Base-by-base conservation (phyloP, 2,329 filamentous ascomycete genomes). In the Colletotrichum somersetense region DNA sequence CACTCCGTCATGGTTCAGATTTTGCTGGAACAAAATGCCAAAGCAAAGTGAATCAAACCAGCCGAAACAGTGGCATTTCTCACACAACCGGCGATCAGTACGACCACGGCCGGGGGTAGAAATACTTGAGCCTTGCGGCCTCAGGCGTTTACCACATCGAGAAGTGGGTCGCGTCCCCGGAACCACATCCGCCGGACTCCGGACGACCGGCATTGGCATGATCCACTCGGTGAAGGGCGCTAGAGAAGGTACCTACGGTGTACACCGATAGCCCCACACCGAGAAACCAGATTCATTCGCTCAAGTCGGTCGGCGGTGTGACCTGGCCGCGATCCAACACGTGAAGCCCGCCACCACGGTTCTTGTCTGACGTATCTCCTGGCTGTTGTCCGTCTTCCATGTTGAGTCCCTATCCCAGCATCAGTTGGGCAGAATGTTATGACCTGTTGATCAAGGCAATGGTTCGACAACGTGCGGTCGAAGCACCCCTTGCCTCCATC, bases 41-140 rank as follows among this genome's bases (percentile, higher is more conserved):
- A 53, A 59, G 35, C 26, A 46, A 46, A 46, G 50, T 63, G 68
- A 62, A 71, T 71, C 69, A 59, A 72, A 72, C 58, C 69, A 64
- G 69, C 44, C 66, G 66, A 71, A 68, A 71, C 68, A 61, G 58
- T 68, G 42, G 56, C 65, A 69, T 50, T 69, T 63, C 58, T 64
- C 66, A 58, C 58, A 61, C 64, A 58, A 33, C 68, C 50, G 64
- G 57, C 57, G 66, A 72, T 69, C 59, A 62, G 57, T 52, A 52
- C 68, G 56, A 57, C 64, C 56, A 57, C 57, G 20, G 63, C 30
- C 35, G 16, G 38, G 62, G 44, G 50, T 40, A 40, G 12, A 5
- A 62, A 40, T 38, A 10, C 67, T 48, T 42, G 38, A 44, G 69
- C 68, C 57, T 71, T 62, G 26, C 58, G 65, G 57, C 59, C 62